Conservation (phyloP, 768 basidiomycete species). For the Tylopilus sp. region DNA sequence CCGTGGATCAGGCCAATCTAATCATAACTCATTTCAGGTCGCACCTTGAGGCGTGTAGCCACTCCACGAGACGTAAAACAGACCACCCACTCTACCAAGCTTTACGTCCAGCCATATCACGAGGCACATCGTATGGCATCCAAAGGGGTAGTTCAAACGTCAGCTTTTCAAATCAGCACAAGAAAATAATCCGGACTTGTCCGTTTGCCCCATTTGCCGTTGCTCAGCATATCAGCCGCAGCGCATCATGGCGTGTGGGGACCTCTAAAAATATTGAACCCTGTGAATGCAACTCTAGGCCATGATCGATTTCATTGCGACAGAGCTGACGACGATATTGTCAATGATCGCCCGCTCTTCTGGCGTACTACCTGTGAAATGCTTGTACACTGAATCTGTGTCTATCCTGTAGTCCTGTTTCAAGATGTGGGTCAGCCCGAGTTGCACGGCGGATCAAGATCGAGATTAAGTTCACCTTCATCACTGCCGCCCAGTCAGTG, state of each 20-base stretch:
- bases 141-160: too few species aligned
- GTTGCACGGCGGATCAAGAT: too few species aligned
- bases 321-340: constrained; percentile 69
- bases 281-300: constrained; percentile 5
- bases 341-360: constrained; percentile 47
- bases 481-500: constrained; percentile 71
- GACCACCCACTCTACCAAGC: too few species aligned
- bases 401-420: constrained; percentile 74
- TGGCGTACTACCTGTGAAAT: constrained; percentile 29
- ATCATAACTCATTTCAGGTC: too few species aligned
- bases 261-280: background rate
- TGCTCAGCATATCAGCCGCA: background rate
- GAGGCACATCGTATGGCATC: too few species aligned
- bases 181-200: too few species aligned
- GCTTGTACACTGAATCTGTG: constrained; percentile 42
- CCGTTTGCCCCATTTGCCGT: too few species aligned
- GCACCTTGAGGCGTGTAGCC: too few species aligned
- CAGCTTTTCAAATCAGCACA: too few species aligned
- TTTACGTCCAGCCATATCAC: too few species aligned
- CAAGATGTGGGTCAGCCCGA: background rate
- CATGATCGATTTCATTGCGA: constrained; percentile 76
- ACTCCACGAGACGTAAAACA: too few species aligned
- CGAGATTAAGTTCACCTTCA: constrained; percentile 56
- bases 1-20: too few species aligned
- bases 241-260: background rate